Percentiles rank a stretch among this genome's conserved stretches.
Evolutionary conservation across 371 early-diverging fungal species (phyloP).

Genomic region (Circinella umbellata): DNA sequence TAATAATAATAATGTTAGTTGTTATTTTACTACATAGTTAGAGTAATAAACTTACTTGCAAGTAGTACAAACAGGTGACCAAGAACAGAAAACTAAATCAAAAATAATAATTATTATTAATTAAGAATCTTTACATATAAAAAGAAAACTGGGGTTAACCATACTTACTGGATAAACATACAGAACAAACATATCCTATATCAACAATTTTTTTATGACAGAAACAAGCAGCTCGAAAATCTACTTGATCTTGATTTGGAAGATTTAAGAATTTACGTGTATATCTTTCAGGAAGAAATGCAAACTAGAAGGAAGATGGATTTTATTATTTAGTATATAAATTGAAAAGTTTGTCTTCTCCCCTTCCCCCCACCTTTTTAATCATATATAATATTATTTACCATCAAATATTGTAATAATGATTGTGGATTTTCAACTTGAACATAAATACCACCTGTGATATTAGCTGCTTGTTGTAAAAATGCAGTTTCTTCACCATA

Average conservation of each 20-base stretch:
- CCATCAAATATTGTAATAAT: conserved; percentile 86
- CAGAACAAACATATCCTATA: conserved; percentile 94
- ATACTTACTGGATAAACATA: conserved; percentile 91
- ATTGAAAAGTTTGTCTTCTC: background rate
- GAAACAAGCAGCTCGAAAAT: conserved; percentile 96
- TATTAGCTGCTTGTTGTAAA: conserved; percentile 90
- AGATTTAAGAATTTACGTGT: conserved; percentile 72
- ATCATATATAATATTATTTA: conserved; percentile 26
- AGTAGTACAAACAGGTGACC: conserved; percentile 77
- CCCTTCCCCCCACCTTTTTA: no score
- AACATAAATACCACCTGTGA: conserved; percentile 88
- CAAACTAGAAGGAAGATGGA: background rate
- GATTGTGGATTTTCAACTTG: conserved; percentile 67
- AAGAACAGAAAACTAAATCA: conserved; percentile 72
- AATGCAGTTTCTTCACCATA: conserved; percentile 83
- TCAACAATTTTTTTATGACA: conserved; percentile 93
- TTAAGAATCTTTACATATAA: no score
- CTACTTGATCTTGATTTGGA: conserved; percentile 83
- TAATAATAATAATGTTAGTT: no score
- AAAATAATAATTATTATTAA: background rate
- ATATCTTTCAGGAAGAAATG: conserved; percentile 84
- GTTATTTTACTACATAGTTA: background rate
- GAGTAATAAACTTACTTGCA: conserved; percentile 62
- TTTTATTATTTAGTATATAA: no score
- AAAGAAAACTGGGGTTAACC: no score